phyloP scores from a whole-genome alignment of 768 basidiomycete genomes.

The Tricholoma sp. region DNA sequence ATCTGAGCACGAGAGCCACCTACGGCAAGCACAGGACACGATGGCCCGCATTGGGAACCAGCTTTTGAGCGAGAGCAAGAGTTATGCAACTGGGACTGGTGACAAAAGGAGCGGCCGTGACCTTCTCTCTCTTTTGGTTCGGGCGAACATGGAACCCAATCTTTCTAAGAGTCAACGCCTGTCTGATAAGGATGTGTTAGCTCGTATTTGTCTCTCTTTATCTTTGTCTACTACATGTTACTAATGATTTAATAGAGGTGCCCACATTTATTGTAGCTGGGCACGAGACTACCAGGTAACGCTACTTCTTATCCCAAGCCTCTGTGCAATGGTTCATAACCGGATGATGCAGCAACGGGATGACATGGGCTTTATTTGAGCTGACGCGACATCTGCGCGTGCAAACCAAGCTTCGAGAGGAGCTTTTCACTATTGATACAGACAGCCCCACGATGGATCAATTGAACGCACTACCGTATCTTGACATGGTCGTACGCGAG shows the following conservation, averaged over 20 bases:
- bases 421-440: slow-evolving; percentile 44
- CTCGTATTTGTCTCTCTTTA: slow-evolving; percentile 5
- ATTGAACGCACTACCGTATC: slow-evolving; percentile 59
- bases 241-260: slow-evolving; percentile 29
- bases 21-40: slow-evolving; percentile 20
- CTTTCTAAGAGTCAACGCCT: slow-evolving; percentile 9
- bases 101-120: slow-evolving; percentile 29
- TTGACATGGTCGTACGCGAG: slow-evolving; percentile 64
- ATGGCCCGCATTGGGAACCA: slow-evolving; percentile 36
- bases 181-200: slow-evolving; percentile 16
- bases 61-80: slow-evolving; percentile 37
- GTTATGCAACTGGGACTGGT: not conserved
- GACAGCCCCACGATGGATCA: slow-evolving; percentile 68
- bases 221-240: not conserved
- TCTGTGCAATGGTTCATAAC: not conserved
- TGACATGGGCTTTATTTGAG: slow-evolving; percentile 57
- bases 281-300: slow-evolving; percentile 41
- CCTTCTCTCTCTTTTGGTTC: slow-evolving; percentile 37
- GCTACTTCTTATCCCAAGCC: not conserved
- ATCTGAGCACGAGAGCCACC: slow-evolving; percentile 9
- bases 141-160: slow-evolving; percentile 49
- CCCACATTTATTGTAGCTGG: slow-evolving; percentile 47
- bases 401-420: slow-evolving; percentile 54
- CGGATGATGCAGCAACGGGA: slow-evolving; percentile 28
- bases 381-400: slow-evolving; percentile 42